Evolutionary conservation across 805 yeast species (phyloP).

Genomic region (Scheffersomyces coipomensis): DNA sequence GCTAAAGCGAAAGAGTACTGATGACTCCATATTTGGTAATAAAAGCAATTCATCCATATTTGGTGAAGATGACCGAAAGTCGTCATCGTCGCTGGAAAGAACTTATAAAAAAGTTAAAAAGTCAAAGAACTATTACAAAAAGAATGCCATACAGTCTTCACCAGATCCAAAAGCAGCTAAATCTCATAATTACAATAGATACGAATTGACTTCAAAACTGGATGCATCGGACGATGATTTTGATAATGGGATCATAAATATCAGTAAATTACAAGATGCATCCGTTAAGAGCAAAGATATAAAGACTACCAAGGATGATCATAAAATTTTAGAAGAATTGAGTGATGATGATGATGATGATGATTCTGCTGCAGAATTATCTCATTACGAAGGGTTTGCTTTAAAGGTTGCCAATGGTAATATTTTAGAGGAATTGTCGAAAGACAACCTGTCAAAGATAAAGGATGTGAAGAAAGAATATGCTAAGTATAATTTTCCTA

Average conservation of each 20-base stretch:
- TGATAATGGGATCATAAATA: background rate
- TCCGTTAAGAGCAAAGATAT: no score
- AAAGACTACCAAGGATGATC: background rate
- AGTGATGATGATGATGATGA: background rate
- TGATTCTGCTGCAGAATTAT: background rate
- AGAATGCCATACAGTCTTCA: no score
- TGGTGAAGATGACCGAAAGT: no score
- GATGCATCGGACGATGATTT: constrained; percentile 1
- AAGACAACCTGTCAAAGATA: constrained; percentile 10
- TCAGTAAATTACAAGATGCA: background rate
- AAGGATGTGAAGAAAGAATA: constrained; percentile 11
- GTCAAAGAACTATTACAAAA: no score
- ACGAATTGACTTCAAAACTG: no score
- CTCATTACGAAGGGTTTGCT: background rate
- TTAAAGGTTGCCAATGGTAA: background rate
- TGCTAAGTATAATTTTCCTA: constrained; percentile 17
- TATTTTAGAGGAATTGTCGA: constrained; percentile 6
- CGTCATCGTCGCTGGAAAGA: no score
- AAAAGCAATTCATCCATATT: no score
- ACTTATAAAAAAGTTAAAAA: no score
- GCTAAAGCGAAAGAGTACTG: no score
- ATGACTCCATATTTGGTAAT: no score
- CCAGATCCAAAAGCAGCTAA: no score
- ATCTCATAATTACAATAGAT: no score
- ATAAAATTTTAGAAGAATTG: background rate